phyloP scores from a whole-genome alignment of 768 basidiomycete genomes.

The Botryobasidium botryosum region DNA sequence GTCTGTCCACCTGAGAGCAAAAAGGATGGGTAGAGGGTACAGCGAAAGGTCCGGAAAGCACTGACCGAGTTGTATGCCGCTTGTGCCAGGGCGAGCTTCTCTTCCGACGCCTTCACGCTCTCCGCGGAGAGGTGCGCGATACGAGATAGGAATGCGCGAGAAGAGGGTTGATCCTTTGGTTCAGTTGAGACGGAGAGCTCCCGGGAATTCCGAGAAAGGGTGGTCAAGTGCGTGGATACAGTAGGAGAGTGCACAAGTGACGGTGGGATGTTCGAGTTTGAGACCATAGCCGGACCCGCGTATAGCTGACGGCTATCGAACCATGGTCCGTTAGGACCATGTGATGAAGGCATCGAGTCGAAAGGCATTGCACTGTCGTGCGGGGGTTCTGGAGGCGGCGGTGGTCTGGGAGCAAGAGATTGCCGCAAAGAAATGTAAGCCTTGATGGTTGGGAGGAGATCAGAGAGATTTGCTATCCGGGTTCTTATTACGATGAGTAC shows the following conservation, averaged over 20 bases:
- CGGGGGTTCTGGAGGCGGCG: not conserved
- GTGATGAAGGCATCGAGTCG: no score
- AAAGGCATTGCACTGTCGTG: no score
- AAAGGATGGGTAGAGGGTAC: not conserved
- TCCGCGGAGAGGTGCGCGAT: constrained; percentile 46
- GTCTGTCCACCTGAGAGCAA: constrained; percentile 55
- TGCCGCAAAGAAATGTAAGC: constrained; percentile 30
- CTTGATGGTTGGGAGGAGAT: constrained; percentile 29
- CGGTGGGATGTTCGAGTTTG: no score
- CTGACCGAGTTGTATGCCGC: constrained; percentile 54
- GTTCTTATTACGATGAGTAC: no score
- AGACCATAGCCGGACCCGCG: no score
- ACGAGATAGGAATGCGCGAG: constrained; percentile 39
- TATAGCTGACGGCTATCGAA: no score
- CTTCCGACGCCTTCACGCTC: constrained; percentile 44
- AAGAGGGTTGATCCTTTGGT: no score
- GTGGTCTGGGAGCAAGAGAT: constrained; percentile 9
- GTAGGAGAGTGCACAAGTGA: no score
- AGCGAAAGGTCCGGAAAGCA: constrained; percentile 4
- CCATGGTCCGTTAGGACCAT: no score
- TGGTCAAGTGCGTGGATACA: no score
- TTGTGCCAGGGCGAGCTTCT: constrained; percentile 61
- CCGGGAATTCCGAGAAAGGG: no score
- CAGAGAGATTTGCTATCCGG: constrained; percentile 23
- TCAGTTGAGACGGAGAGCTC: no score